Evolutionary conservation across 495 filamentous ascomycete genomes (phyloP).

Genomic region (Penicillium cosmopolitanum): DNA sequence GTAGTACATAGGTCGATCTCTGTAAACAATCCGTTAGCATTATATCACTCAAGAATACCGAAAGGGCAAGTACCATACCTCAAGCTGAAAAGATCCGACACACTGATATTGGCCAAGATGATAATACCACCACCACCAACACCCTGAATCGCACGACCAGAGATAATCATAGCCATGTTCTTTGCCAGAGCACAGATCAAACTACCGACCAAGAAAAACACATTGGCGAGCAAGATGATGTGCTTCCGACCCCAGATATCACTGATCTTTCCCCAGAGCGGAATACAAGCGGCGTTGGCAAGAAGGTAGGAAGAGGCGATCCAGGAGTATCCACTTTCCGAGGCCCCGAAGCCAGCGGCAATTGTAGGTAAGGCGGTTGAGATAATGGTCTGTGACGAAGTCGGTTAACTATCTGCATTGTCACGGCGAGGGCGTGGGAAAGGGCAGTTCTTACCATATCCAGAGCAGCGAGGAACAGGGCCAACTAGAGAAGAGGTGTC

Average conservation of each 20-base stretch:
- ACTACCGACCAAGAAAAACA: slow-evolving; percentile 75
- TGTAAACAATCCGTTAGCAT: slow-evolving; percentile 31
- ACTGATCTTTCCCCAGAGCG: slow-evolving; percentile 80
- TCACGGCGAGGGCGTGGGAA: neutral
- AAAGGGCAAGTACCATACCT: slow-evolving; percentile 34
- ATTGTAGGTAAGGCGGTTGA: slow-evolving; percentile 66
- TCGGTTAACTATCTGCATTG: neutral
- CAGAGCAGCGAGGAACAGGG: slow-evolving; percentile 56
- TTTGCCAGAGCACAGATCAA: slow-evolving; percentile 69
- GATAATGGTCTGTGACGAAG: slow-evolving; percentile 48
- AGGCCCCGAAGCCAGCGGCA: slow-evolving; percentile 60
- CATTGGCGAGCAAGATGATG: slow-evolving; percentile 72
- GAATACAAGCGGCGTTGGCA: slow-evolving; percentile 67
- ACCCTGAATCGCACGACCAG: slow-evolving; percentile 78
- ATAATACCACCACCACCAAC: slow-evolving; percentile 83
- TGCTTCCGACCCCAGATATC: slow-evolving; percentile 89
- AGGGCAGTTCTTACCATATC: slow-evolving; percentile 46
- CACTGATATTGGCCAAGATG: slow-evolving; percentile 78
- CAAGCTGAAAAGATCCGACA: slow-evolving; percentile 80
- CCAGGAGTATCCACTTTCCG: slow-evolving; percentile 73
- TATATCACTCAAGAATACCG: neutral
- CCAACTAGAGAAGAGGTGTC: slow-evolving; percentile 39
- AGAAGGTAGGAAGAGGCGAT: slow-evolving; percentile 74
- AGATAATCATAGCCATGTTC: slow-evolving; percentile 75
- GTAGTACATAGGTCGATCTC: slow-evolving; percentile 65